Evolutionary conservation across 257 asterid genomes (phyloP), one percentile per base, ranked within the genome.

Genomic region (Agastache rugosa): DNA sequence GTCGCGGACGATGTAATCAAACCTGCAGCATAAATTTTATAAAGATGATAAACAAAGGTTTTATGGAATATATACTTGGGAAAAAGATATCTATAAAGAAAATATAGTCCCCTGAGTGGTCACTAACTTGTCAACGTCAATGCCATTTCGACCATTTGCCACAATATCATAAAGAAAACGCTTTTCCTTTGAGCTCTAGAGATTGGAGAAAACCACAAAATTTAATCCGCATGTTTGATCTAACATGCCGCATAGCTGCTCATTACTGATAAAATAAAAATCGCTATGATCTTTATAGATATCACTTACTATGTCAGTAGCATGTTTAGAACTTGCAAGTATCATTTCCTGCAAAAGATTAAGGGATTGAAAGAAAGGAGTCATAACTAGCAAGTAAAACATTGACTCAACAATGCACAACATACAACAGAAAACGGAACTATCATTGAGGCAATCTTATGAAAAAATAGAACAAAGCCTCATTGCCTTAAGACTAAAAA

Each of bases 71-170:
- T 56, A 56, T 14, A 37, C 1, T 10, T 17, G 31, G 35, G 17
- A 67, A 67, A 67, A 77, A 10, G 65, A 61, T 27, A 77, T 62
- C 56, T 72, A 62, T 60, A 66, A 58, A 23, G 69, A 50, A 48
- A 65, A 53, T 50, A 60, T 16, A 56, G 19, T 53, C 65, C 62
- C 64, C 51, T 68, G 76, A 12, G 61, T 75, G 56, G 75, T 58
- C 71, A 92, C 97, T 84, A 78, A 92, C 99, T 94, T 94, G 96
- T 94, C 99, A 79, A 94, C 99, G 35, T 92, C 99, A 74, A 94
- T 84, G 75, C 97, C 97, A 84, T 87, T 94, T 74, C 96, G 95
- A 73, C 99, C 97, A 84, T 94, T 94, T 64, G 97, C 99, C 85
- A 94, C 99, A 75, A 94, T 89, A 80, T 94, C 99, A 60, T 92